Evolutionary conservation across 1,284 basidiomycete species (phyloP).

Genomic region (Melampsora larici-populina): DNA sequence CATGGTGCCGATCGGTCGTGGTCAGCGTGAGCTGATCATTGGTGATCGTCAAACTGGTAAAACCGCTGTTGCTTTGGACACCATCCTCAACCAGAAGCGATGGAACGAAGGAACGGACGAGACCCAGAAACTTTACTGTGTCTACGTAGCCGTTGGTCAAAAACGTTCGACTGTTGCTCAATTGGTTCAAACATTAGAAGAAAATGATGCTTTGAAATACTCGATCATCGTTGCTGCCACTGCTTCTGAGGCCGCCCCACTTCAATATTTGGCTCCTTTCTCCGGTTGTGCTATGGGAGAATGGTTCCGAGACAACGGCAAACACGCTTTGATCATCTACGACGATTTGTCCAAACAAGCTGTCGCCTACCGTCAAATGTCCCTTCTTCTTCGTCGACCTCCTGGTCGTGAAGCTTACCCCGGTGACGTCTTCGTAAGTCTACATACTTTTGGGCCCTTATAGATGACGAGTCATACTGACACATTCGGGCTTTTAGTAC

Average conservation of each 20-base stretch:
- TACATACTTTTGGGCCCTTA: neutral
- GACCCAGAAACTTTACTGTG: conserved; percentile 97
- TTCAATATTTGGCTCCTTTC: conserved; percentile 99
- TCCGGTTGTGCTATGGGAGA: conserved; percentile 99
- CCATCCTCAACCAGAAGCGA: conserved; percentile 99
- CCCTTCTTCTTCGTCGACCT: conserved; percentile 96
- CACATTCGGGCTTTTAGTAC: conserved; percentile 72
- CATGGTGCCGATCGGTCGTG: conserved; percentile 99
- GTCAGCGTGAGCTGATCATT: conserved; percentile 99
- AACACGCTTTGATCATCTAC: conserved; percentile 94
- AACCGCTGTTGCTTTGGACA: conserved; percentile 97
- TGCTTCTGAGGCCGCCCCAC: conserved; percentile 95
- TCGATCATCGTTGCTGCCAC: conserved; percentile 98
- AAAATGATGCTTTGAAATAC: conserved; percentile 99
- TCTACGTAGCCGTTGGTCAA: conserved; percentile 98
- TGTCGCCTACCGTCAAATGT: conserved; percentile 99
- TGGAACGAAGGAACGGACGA: conserved; percentile 98
- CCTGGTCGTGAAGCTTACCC: conserved; percentile 99
- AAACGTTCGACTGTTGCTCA: conserved; percentile 99
- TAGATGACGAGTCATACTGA: conserved; percentile 6
- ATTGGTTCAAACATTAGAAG: conserved; percentile 97
- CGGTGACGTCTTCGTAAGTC: conserved; percentile 64
- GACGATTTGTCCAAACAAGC: conserved; percentile 99
- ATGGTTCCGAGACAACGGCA: conserved; percentile 99
- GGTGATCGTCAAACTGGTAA: conserved; percentile 99